Conservation (phyloP, 148 eudicot genomes). For the Chenopodium quinoa region DNA sequence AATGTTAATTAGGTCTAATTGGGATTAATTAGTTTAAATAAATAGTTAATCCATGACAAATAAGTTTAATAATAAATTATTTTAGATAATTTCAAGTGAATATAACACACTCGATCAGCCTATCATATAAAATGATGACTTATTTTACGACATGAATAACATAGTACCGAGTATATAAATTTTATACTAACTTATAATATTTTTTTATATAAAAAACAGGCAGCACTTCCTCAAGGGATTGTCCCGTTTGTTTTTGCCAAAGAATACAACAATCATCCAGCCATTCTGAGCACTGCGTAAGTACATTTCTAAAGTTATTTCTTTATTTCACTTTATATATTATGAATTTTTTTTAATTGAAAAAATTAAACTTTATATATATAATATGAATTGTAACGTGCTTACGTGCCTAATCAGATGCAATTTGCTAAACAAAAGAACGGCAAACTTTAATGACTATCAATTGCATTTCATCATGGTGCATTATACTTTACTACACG, state of each 20-base stretch:
- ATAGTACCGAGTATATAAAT: too few relatives aligned
- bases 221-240: conserved; percentile 95
- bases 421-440: not conserved
- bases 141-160: too few relatives aligned
- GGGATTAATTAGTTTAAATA: too few relatives aligned
- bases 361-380: not conserved
- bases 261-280: conserved; percentile 89
- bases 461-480: conserved; percentile 4
- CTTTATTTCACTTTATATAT: too few relatives aligned
- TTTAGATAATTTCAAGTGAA: too few relatives aligned
- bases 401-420: not conserved
- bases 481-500: conserved; percentile 7
- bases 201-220: conserved; percentile 35
- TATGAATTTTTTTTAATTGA: too few relatives aligned
- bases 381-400: not conserved
- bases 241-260: conserved; percentile 93
- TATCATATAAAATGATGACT: too few relatives aligned
- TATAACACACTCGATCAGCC: too few relatives aligned
- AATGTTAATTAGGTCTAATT: too few relatives aligned
- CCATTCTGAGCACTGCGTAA: conserved; percentile 86
- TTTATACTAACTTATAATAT: not conserved
- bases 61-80: too few relatives aligned
- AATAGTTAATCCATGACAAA: too few relatives aligned
- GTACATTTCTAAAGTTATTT: conserved; percentile 17
- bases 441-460: not conserved